Evolutionary conservation across 495 filamentous ascomycete species (phyloP), one percentile per base, ranked within the genome.

Genomic region (Penicillium manginii): DNA sequence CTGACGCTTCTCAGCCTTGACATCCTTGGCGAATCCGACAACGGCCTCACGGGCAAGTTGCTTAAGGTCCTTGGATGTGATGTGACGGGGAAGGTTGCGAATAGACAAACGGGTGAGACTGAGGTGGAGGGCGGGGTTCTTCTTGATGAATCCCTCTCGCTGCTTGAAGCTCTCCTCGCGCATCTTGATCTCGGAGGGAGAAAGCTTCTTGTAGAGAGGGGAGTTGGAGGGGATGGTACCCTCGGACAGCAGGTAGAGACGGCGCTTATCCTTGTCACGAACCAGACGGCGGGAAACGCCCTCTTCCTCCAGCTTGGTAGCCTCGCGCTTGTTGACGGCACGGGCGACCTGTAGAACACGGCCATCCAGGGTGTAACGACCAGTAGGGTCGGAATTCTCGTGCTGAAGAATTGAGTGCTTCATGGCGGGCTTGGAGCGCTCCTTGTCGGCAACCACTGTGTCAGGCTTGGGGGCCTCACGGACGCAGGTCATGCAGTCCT

Each of bases 31-130:
- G 61, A 99, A 99, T 3, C 91, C 91, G 52, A 97, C 93, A 50
- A 96, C 87, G 31, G 91, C 96, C 69, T 92, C 81, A 43, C 96
- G 85, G 12, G 94, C 96, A 14, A 99, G 83, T 0, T 88, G 87
- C 68, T 99, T 99, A 39, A 99, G 81, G 52, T 90, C 89, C 75
- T 97, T 98, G 14, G 90, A 91, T 26, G 83, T 88, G 61, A 96
- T 78, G 67, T 87, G 87, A 54, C 88, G 86, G 8, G 94, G 96
- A 21, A 99, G 83, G 66, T 99, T 99, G 59, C 94, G 91, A 50
- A 99, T 78, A 0, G 92, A 91, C n/a, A 99, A 85, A 60, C 94
- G 91, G 11, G 92, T 97, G 18, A 99, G 79, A 66, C 88, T 92
- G 50, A 99, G 77, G 71, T 98, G 91, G 14, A 99, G 83, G 32